These are phyloP conservation scores for Selaginella tamariscina DNA, from an alignment of 75 land plant species.

Conservation along the genomic window DNA sequence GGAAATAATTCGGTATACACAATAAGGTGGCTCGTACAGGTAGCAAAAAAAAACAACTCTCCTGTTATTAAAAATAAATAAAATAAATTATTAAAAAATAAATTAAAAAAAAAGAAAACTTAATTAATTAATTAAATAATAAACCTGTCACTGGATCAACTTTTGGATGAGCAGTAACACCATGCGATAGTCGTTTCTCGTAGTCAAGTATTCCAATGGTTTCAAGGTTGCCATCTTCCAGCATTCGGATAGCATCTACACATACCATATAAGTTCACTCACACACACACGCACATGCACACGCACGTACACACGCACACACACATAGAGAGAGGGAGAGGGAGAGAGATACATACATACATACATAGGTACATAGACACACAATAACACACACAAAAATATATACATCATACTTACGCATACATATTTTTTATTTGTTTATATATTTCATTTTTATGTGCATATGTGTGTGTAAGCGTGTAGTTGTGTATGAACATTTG, in stretches of 20 bases:
- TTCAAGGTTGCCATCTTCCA: slow-evolving; percentile 34
- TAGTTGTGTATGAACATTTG: too few relatives aligned
- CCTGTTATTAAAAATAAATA: too few relatives aligned
- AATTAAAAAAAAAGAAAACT: not conserved
- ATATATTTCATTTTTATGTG: too few relatives aligned
- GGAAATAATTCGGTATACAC: slow-evolving; percentile 27
- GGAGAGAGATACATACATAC: not conserved
- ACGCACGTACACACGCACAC: not conserved
- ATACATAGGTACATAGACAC: not conserved
- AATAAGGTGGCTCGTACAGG: slow-evolving; percentile 12
- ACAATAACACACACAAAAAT: not conserved
- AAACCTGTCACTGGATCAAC: slow-evolving; percentile 36
- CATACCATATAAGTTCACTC: too few relatives aligned
- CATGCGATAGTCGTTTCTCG: slow-evolving; percentile 16
- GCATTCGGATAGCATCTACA: not conserved
- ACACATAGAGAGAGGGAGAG: not conserved
- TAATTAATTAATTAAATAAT: not conserved
- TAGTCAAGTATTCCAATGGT: slow-evolving; percentile 29
- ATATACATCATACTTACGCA: too few relatives aligned
- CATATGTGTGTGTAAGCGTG: too few relatives aligned
- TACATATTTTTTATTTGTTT: too few relatives aligned
- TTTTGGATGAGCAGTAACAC: slow-evolving; percentile 31
- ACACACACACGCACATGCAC: not conserved
- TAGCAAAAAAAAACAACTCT: slow-evolving; percentile 31
- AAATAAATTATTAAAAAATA: not conserved